Percentiles rank a stretch among this genome's conserved stretches.
Conservation (phyloP, 1,139 yeast species). For the Scheffersomyces quercinus region DNA sequence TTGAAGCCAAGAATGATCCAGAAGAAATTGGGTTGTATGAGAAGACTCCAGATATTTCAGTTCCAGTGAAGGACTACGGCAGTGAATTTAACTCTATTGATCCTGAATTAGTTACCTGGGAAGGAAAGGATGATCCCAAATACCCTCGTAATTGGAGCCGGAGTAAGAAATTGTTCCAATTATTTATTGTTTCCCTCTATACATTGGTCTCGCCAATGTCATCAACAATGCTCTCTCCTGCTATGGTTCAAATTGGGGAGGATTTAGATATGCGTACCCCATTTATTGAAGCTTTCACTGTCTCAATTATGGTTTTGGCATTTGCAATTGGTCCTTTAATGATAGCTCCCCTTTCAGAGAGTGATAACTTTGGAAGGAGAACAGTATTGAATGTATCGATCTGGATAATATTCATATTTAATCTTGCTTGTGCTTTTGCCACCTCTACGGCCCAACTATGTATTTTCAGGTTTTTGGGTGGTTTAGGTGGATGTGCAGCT, state of each 20-base stretch:
- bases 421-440: constrained; percentile 57
- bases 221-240: constrained; percentile 62
- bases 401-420: constrained; percentile 50
- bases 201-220: constrained; percentile 61
- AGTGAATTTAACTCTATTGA: constrained; percentile 51
- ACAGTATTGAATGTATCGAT: constrained; percentile 52
- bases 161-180: constrained; percentile 40
- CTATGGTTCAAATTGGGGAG: constrained; percentile 45
- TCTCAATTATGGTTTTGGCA: constrained; percentile 59
- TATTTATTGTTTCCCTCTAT: constrained; percentile 51
- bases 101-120: constrained; percentile 69
- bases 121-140: constrained; percentile 57
- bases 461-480: constrained; percentile 59
- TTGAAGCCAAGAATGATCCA: constrained; percentile 6
- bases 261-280: constrained; percentile 39
- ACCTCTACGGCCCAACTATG: constrained; percentile 54
- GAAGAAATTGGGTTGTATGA: constrained; percentile 16
- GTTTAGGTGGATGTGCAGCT: constrained; percentile 62
- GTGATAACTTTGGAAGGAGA: constrained; percentile 50
- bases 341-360: constrained; percentile 60
- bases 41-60: constrained; percentile 33
- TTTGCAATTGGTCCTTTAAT: constrained; percentile 64
- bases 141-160: constrained; percentile 63
- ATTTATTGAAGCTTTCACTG: constrained; percentile 48
- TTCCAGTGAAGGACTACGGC: constrained; percentile 49